These are phyloP conservation scores for Lenwebbia sp. DNA, from an alignment of 345 rosid species.

Conservation along the genomic window DNA sequence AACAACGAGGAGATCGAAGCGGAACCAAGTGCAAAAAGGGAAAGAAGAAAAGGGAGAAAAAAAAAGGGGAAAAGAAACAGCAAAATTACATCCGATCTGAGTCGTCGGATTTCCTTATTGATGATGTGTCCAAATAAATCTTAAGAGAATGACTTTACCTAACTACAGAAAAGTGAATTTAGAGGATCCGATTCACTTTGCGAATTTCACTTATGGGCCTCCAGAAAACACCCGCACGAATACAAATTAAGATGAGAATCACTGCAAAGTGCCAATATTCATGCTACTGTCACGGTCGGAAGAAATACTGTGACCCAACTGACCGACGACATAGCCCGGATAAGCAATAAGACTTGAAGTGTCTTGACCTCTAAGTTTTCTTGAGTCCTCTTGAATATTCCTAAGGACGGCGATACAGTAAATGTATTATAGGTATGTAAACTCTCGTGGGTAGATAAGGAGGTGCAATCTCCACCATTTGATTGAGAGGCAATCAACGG, in stretches of 20 bases:
- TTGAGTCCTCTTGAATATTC: no score
- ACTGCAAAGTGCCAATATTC: background rate
- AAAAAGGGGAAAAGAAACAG: background rate
- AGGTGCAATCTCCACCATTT: no score
- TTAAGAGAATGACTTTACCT: background rate
- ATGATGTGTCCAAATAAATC: no score
- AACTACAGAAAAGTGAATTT: background rate
- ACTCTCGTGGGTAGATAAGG: no score
- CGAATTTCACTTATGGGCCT: background rate
- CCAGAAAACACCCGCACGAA: background rate
- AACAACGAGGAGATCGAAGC: background rate
- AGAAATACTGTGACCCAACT: no score
- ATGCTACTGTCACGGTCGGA: background rate
- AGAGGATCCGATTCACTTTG: background rate
- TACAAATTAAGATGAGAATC: background rate
- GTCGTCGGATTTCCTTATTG: no score
- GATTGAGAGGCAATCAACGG: no score
- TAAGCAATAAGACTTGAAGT: no score
- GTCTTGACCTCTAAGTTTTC: no score
- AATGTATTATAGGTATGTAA: no score
- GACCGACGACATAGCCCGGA: no score
- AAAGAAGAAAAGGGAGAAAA: background rate
- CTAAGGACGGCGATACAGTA: no score
- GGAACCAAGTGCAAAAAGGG: background rate
- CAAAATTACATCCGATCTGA: background rate